These are phyloP conservation scores for Loxodes magnus DNA, from an alignment of 73 alveolate species.

Conservation along the genomic window DNA sequence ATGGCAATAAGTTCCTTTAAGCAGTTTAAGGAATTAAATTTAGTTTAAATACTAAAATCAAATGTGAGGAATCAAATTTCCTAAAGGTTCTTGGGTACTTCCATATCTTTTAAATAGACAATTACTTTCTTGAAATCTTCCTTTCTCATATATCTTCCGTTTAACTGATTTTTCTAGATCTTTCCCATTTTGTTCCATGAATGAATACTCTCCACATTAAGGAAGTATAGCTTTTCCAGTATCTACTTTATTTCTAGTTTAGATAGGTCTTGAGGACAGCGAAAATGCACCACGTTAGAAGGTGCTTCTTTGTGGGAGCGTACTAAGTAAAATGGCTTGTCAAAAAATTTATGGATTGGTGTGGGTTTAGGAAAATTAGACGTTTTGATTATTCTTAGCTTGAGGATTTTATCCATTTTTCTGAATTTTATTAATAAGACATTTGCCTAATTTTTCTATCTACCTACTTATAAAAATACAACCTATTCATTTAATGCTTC, in stretches of 20 bases:
- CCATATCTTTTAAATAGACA: background rate
- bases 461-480: no score
- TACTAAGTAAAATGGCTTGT: background rate
- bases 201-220: background rate
- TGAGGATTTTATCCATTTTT: background rate
- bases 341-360: background rate
- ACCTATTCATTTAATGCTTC: no score
- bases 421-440: no score
- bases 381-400: background rate
- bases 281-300: slow-evolving; percentile 2
- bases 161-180: background rate
- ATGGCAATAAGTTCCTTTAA: no score
- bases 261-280: slow-evolving; percentile 1
- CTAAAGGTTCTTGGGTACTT: slow-evolving; percentile 3
- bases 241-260: slow-evolving; percentile 7
- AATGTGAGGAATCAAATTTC: no score
- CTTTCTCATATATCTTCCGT: slow-evolving; percentile 2
- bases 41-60: no score
- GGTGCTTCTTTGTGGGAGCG: slow-evolving; percentile 10
- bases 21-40: no score
- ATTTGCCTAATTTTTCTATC: no score
- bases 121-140: background rate
- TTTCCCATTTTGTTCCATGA: slow-evolving; percentile 11
- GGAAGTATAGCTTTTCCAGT: background rate
- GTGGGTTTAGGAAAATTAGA: background rate